Base-by-base conservation (phyloP, 2,329 filamentous ascomycete species). In the Hymenoscyphus infarciens region DNA sequence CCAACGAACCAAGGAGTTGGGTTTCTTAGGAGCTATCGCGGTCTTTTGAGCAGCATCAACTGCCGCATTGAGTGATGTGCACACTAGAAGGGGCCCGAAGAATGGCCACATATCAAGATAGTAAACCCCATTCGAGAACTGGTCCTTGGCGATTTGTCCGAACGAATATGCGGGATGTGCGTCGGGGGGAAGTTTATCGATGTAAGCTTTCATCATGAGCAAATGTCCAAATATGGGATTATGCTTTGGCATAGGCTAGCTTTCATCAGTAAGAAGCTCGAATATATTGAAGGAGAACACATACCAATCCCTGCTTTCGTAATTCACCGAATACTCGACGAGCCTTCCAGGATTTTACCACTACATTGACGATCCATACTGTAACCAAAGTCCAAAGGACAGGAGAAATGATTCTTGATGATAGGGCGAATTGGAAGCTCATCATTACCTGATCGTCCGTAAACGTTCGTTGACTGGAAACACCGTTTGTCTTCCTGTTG, bases 61-160 rank as follows among this genome's bases (percentile, higher is more conserved):
- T 7, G 53, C 15, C 13, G 53, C 38, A 53, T 7, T 33, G 15
- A 49, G 59, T 19, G 49, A 56, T 38, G 49, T 42, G 4, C 31
- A 39, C 25, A 62, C 42, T 2, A 65, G 19, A 16, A 57, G 31
- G 6, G 63, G 59, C 38, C 19, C 35, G 16, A 53, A 22, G 49
- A 62, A 39, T 7, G 65, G 65, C 63, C 63, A 67, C 19, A 61
- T 29, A 35, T 67, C 65, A 29, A 67, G 61, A 42, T 65, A 65
- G 57, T 54, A 67, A 11, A 62, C 53, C 6, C 61, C 61, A 6
- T 59, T 42, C 16, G 55, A 29, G 31, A 60, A 49, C 10, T 45
- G 54, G 16, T 60, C 54, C 13, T 52, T 52, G 15, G 35, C 56
- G 5, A 66, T 49, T 22, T 60, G 29, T 15, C 56, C 53, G 13